Evolutionary conservation across 2,329 filamentous ascomycete species (phyloP).

Genomic region (Volutella citrinella): DNA sequence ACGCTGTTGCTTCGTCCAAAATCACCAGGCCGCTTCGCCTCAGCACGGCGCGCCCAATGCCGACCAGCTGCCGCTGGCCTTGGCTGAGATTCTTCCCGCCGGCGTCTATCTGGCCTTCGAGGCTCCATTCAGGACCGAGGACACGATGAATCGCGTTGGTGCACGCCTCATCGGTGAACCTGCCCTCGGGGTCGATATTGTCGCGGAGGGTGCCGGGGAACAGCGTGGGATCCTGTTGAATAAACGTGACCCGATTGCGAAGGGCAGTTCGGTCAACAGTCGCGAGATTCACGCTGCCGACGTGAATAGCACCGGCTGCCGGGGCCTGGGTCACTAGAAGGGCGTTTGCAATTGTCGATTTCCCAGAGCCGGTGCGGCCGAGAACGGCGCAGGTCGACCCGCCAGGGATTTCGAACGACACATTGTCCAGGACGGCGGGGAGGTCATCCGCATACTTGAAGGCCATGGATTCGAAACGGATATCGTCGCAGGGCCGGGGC

Average conservation of each 20-base stretch:
- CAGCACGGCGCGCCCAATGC: slow-evolving; percentile 58
- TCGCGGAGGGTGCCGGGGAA: slow-evolving; percentile 58
- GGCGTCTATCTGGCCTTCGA: slow-evolving; percentile 52
- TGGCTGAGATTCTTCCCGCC: slow-evolving; percentile 62
- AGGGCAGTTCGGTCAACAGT: slow-evolving; percentile 53
- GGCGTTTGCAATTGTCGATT: slow-evolving; percentile 69
- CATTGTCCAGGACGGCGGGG: slow-evolving; percentile 65
- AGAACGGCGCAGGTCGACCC: slow-evolving; percentile 65
- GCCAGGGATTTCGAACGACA: slow-evolving; percentile 70
- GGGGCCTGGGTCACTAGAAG: slow-evolving; percentile 56
- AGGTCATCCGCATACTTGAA: slow-evolving; percentile 77
- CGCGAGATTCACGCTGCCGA: slow-evolving; percentile 53
- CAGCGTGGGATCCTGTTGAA: slow-evolving; percentile 62
- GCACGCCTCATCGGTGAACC: slow-evolving; percentile 52
- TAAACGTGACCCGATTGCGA: slow-evolving; percentile 57
- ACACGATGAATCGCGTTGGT: slow-evolving; percentile 55
- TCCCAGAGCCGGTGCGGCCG: slow-evolving; percentile 82
- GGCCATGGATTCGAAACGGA: slow-evolving; percentile 73
- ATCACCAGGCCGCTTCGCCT: slow-evolving; percentile 58
- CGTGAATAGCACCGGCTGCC: slow-evolving; percentile 46
- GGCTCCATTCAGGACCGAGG: slow-evolving; percentile 47
- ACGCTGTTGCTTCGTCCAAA: slow-evolving; percentile 63
- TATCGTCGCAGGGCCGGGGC: slow-evolving; percentile 69
- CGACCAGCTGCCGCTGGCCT: slow-evolving; percentile 60
- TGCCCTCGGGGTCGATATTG: slow-evolving; percentile 66